These are phyloP conservation scores for Penicillium arizonense DNA, from an alignment of 495 filamentous ascomycete genomes.

Conservation along the genomic window DNA sequence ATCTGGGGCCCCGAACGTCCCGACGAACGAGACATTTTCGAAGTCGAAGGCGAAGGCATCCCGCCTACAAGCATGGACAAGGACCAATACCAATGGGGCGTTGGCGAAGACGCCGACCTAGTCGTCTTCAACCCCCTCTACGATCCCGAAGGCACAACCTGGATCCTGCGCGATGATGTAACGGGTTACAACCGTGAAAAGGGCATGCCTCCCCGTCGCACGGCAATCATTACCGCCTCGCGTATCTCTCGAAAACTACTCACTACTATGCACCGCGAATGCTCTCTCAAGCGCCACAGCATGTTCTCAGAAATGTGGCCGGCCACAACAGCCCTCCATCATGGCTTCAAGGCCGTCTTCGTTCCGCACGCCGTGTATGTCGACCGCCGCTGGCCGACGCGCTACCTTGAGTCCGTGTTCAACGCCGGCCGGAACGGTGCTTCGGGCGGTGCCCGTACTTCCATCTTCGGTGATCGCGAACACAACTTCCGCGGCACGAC, in stretches of 20 bases:
- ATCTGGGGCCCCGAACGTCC: conserved; percentile 87
- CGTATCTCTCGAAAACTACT: conserved; percentile 82
- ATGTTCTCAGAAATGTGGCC: conserved; percentile 99
- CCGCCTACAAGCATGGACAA: conserved; percentile 71
- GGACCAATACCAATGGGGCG: conserved; percentile 83
- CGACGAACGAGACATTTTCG: conserved; percentile 61
- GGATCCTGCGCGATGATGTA: conserved; percentile 82
- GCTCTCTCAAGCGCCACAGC: conserved; percentile 72
- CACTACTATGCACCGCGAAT: conserved; percentile 85
- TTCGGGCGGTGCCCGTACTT: conserved; percentile 66
- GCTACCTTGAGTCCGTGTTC: conserved; percentile 76
- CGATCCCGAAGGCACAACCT: conserved; percentile 83
- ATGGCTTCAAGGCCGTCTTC: conserved; percentile 93
- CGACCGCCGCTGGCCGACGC: conserved; percentile 83
- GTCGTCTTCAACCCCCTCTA: conserved; percentile 94
- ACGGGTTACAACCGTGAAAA: conserved; percentile 79
- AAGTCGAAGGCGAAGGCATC: conserved; percentile 65
- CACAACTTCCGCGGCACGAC: conserved; percentile 86
- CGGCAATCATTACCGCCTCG: conserved; percentile 82
- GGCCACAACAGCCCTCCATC: conserved; percentile 79
- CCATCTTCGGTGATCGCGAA: conserved; percentile 81
- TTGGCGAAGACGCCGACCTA: conserved; percentile 88
- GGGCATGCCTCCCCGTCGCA: conserved; percentile 72
- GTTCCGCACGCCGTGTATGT: conserved; percentile 90
- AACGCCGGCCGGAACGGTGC: conserved; percentile 85